phyloP scores from a whole-genome alignment of 805 yeast genomes.

The Wilhelminamyces savonicus region DNA sequence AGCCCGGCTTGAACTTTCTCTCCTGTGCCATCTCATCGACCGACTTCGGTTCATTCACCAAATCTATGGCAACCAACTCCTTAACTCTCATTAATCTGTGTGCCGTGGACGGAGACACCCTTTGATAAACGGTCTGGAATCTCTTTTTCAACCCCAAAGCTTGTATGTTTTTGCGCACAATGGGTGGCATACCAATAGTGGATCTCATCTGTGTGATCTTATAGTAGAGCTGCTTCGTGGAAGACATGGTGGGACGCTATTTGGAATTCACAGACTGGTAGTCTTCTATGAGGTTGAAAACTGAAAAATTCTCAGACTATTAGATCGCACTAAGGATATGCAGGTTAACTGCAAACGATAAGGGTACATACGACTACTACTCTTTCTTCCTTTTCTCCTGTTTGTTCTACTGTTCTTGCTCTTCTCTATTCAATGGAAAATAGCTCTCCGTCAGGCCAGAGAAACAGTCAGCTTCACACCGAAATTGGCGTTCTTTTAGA shows the following conservation, averaged over 20 bases:
- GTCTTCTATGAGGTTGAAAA: too few relatives aligned
- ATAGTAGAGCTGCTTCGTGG: slow-evolving; percentile 17
- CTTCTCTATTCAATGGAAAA: too few relatives aligned
- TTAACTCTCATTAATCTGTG: slow-evolving; percentile 79
- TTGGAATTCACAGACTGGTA: too few relatives aligned
- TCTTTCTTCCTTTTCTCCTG: too few relatives aligned
- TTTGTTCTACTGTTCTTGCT: too few relatives aligned
- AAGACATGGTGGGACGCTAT: slow-evolving; percentile 7
- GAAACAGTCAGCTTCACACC: too few relatives aligned
- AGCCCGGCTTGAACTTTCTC: slow-evolving; percentile 66
- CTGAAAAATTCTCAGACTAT: too few relatives aligned
- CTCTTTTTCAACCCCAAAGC: slow-evolving; percentile 72
- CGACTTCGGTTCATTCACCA: slow-evolving; percentile 50
- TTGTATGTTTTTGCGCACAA: slow-evolving; percentile 55
- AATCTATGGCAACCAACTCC: slow-evolving; percentile 78
- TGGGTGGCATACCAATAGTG: slow-evolving; percentile 76
- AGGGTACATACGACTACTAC: too few relatives aligned
- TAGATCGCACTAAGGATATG: too few relatives aligned
- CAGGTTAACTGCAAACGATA: too few relatives aligned
- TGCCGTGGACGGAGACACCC: slow-evolving; percentile 72
- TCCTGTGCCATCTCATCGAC: slow-evolving; percentile 45
- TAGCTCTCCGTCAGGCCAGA: too few relatives aligned
- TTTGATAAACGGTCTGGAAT: slow-evolving; percentile 67
- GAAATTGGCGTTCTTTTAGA: too few relatives aligned
- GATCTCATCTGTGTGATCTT: slow-evolving; percentile 77